These are phyloP conservation scores for Phytophthora idaei DNA, from an alignment of 352 stramenopile genomes.

Conservation along the genomic window DNA sequence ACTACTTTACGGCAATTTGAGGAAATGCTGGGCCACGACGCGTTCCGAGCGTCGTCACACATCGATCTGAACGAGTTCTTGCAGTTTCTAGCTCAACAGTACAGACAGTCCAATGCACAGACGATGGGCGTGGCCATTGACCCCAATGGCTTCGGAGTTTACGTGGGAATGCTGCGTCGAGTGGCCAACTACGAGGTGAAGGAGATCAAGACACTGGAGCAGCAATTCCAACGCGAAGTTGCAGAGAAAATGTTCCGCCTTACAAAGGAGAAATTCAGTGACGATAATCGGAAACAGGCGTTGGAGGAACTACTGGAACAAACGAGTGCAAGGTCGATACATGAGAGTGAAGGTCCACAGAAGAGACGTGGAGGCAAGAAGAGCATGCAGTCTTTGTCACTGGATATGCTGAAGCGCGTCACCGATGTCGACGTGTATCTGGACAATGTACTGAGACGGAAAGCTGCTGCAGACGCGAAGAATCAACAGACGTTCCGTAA, in stretches of 20 bases:
- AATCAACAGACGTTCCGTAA: constrained; percentile 32
- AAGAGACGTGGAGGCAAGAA: constrained; percentile 28
- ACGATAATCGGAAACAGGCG: constrained; percentile 77
- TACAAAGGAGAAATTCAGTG: constrained; percentile 86
- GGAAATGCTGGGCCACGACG: constrained; percentile 63
- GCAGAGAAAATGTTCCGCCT: constrained; percentile 82
- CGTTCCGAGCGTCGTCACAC: constrained; percentile 58
- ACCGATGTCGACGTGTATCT: constrained; percentile 85
- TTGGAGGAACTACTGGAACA: constrained; percentile 65
- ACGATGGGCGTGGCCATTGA: constrained; percentile 75
- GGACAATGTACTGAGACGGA: constrained; percentile 77
- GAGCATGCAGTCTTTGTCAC: constrained; percentile 65
- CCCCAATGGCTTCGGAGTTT: constrained; percentile 68
- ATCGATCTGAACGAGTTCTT: constrained; percentile 77
- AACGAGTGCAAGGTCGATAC: constrained; percentile 23
- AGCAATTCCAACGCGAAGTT: constrained; percentile 83
- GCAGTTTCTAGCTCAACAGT: constrained; percentile 74
- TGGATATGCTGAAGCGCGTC: constrained; percentile 83
- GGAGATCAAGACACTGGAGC: constrained; percentile 78
- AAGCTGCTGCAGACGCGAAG: constrained; percentile 44
- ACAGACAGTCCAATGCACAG: constrained; percentile 60
- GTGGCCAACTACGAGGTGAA: constrained; percentile 80
- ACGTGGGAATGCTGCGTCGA: constrained; percentile 78
- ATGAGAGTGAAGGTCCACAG: constrained; percentile 7
- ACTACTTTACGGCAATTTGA: constrained; percentile 70